Conservation (phyloP, 2,329 filamentous ascomycete genomes). For the Neocucurbitaria cava region DNA sequence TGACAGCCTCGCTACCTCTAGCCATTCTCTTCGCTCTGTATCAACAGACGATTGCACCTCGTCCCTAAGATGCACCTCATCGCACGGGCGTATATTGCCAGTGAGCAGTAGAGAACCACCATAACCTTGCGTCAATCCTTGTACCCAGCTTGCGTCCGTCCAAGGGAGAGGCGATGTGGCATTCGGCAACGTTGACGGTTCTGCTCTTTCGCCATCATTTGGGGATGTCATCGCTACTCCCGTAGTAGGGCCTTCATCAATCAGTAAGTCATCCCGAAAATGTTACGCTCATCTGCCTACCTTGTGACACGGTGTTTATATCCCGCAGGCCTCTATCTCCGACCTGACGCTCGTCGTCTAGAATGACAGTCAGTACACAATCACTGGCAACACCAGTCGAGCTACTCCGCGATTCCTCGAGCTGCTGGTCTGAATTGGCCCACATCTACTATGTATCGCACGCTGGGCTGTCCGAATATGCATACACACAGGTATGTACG, state of each 20-base stretch:
- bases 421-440: too few species aligned
- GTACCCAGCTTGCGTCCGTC: not conserved
- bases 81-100: not conserved
- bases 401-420: too few species aligned
- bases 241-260: not conserved
- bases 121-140: not conserved
- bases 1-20: not conserved
- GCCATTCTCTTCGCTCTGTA: not conserved
- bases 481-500: too few species aligned
- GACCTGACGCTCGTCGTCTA: not conserved
- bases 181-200: not conserved
- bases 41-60: not conserved
- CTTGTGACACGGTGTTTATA: not conserved
- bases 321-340: not conserved
- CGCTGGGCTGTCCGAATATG: too few species aligned
- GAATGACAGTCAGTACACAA: not conserved
- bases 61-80: not conserved
- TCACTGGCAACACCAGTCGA: not conserved
- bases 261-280: not conserved
- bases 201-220: not conserved
- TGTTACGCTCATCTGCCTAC: not conserved
- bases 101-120: not conserved
- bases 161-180: not conserved
- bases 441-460: too few species aligned
- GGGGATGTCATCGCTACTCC: not conserved